phyloP scores from a whole-genome alignment of 352 stramenopile genomes.

The Pythium dissimile region DNA sequence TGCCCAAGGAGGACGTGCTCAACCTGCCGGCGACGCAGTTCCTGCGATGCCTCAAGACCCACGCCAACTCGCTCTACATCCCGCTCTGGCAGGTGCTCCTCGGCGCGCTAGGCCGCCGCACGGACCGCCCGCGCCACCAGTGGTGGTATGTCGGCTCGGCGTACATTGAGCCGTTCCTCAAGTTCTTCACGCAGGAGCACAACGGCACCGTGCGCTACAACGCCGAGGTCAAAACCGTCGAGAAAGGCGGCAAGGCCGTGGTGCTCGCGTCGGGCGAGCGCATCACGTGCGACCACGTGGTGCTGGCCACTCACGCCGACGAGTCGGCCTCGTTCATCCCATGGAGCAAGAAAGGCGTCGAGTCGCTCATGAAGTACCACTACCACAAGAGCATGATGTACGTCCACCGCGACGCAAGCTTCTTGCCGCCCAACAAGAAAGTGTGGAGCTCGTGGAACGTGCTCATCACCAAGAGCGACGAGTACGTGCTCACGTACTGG shows the following conservation, averaged over 20 bases:
- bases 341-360: constrained; percentile 62
- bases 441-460: constrained; percentile 87
- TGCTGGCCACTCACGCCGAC: constrained; percentile 80
- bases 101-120: constrained; percentile 61
- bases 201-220: constrained; percentile 81
- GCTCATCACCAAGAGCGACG: constrained; percentile 75
- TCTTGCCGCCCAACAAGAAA: constrained; percentile 72
- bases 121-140: constrained; percentile 77
- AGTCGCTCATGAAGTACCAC: constrained; percentile 74
- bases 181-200: constrained; percentile 80
- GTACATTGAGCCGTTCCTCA: constrained; percentile 84
- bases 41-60: constrained; percentile 83
- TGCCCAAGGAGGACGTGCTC: constrained; percentile 82
- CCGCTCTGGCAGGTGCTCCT: constrained; percentile 83
- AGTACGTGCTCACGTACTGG: constrained; percentile 89
- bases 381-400: constrained; percentile 90
- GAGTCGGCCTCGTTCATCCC: constrained; percentile 69
- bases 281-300: constrained; percentile 83
- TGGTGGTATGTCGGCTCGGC: constrained; percentile 85
- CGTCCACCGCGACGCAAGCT: constrained; percentile 72
- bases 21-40: constrained; percentile 82
- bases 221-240: constrained; percentile 53
- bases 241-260: constrained; percentile 80
- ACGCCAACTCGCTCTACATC: constrained; percentile 87
- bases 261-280: constrained; percentile 62